Evolutionary conservation across 73 alveolate species (phyloP).

Genomic region (Effrenium voratum): DNA sequence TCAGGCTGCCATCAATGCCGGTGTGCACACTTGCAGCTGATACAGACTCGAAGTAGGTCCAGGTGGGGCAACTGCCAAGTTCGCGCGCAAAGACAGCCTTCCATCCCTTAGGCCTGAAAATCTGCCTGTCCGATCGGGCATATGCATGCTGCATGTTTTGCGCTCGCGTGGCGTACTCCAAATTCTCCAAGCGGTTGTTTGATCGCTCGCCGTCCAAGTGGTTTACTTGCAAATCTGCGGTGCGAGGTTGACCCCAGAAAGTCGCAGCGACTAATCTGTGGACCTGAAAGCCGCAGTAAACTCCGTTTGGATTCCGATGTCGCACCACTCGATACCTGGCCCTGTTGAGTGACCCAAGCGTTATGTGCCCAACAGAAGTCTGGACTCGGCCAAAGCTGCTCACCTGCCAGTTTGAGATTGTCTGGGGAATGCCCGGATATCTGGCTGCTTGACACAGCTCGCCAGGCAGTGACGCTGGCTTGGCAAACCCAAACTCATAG

Average conservation of each 20-base stretch:
- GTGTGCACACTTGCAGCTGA: background rate
- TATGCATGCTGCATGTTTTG: background rate
- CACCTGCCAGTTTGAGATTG: background rate
- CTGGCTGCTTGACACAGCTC: background rate
- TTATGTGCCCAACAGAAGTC: background rate
- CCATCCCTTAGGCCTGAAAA: background rate
- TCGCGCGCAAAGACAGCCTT: background rate
- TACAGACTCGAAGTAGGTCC: background rate
- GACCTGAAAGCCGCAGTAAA: background rate
- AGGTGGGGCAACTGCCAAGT: background rate
- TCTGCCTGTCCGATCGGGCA: background rate
- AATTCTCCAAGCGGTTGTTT: background rate
- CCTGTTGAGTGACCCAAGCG: background rate
- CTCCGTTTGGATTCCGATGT: background rate
- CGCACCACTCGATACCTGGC: background rate
- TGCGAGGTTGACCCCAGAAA: background rate
- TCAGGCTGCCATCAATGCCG: background rate
- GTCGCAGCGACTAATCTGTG: background rate
- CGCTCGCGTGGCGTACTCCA: constrained; percentile 2
- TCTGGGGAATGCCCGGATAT: background rate
- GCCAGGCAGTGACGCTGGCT: background rate
- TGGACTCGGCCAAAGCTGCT: background rate
- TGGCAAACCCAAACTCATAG: background rate
- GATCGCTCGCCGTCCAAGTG: background rate
- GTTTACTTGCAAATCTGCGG: background rate